These are phyloP conservation scores for Phytophthora pini DNA, from an alignment of 352 stramenopile species.

Conservation along the genomic window DNA sequence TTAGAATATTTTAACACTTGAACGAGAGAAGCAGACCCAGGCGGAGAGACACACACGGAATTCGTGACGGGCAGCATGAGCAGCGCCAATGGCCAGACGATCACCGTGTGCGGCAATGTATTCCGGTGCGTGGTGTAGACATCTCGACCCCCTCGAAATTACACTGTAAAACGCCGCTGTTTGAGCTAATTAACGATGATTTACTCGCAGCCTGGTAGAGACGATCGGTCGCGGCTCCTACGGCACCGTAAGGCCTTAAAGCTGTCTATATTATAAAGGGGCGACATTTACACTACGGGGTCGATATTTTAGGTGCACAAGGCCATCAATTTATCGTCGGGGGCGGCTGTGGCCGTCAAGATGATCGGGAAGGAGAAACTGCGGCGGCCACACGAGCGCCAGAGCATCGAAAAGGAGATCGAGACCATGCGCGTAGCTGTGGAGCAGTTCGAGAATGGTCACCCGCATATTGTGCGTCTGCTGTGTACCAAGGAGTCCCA, in stretches of 20 bases:
- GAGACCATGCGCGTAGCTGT: conserved; percentile 87
- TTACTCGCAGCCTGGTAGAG: conserved; percentile 67
- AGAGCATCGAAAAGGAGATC: conserved; percentile 88
- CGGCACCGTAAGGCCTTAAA: conserved; percentile 56
- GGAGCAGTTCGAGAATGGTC: conserved; percentile 87
- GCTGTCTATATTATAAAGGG: not conserved
- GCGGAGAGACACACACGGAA: conserved; percentile 19
- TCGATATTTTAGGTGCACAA: conserved; percentile 69
- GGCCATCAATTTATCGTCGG: conserved; percentile 80
- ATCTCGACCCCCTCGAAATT: not conserved
- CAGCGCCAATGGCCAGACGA: conserved; percentile 70
- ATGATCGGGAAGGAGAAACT: conserved; percentile 84
- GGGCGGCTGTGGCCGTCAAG: conserved; percentile 80
- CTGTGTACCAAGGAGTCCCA: conserved; percentile 85
- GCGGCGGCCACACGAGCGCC: conserved; percentile 70
- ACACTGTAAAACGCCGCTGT: not conserved
- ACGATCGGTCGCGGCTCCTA: conserved; percentile 85
- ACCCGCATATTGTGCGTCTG: conserved; percentile 83
- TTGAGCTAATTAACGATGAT: conserved; percentile 3
- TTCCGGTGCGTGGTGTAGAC: conserved; percentile 57
- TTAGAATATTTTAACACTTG: conserved; percentile 19
- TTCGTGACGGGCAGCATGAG: conserved; percentile 46
- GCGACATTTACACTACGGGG: not conserved
- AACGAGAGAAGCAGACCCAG: conserved; percentile 24
- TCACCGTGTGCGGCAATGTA: conserved; percentile 82